Evolutionary conservation across 1,284 basidiomycete genomes (phyloP), one percentile per base, ranked within the genome.

Genomic region (Ceratobasidium sp.): DNA sequence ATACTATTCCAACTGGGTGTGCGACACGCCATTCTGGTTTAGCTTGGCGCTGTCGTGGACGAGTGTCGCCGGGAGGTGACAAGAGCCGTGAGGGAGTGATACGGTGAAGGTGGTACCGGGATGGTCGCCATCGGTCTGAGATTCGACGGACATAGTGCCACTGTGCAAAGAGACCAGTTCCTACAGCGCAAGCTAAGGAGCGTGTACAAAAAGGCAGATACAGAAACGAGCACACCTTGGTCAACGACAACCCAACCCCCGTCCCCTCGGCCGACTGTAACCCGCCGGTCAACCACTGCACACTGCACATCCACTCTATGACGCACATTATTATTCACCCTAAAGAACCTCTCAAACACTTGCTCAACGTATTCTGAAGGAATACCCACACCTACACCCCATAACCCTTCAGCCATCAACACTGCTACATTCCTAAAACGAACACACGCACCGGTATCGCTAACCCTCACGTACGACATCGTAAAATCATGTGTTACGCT

Each of bases 101-200:
- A 73, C 69, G 11, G 69, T 73, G 48, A 73, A 73, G 2, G 48
- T 39, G 24, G 46, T 73, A 2, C 69, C 69, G 19, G 69, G 34
- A 34, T 34, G 34, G 34, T 73, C 58, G 6, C 46, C 19, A n/a
- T 73, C 46, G 1, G 69, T 34, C 22, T 34, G 39, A 9, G 69
- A 73, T 4, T 4, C 13, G 22, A 73, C 56, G 34, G 7, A 3
- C 46, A 73, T 24, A 14, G 46, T 74, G 2, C 81, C 81, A 7
- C 79, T 78, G 71, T 81, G 81, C 8, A 81, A 76, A 48, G 76
- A 77, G 54, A 81, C 80, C 14, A 81, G 79, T 63, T 81, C 79
- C 77, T 74, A 66, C 22, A 5, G 16, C 53, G n/a, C 13, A 58
- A 6, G 48, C 1, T 24, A 27, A 29, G 13, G 14, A 11, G 31